A percentile compares a stretch with the other conserved stretches of the same genome.
phyloP scores from a whole-genome alignment of 139 green algal species.

The Chlorella sp. region DNA sequence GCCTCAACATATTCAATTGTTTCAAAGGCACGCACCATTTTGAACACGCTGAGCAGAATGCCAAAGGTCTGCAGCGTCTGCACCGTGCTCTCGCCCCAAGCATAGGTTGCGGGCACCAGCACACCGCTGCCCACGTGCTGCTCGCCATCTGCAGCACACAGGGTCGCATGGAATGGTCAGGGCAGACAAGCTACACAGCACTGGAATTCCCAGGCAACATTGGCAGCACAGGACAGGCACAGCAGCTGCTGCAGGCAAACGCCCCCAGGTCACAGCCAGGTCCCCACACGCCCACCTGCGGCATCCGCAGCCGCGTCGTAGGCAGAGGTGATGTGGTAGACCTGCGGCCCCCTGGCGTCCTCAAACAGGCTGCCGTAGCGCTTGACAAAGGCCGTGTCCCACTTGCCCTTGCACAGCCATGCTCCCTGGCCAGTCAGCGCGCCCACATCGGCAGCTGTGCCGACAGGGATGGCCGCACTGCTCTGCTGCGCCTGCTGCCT shows the following conservation, averaged over 20 bases:
- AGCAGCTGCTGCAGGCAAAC: too few species aligned
- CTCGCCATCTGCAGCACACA: not conserved
- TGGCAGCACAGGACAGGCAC: not conserved
- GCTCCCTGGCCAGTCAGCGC: not conserved
- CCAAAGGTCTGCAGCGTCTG: constrained; percentile 49
- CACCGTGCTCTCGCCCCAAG: constrained; percentile 20
- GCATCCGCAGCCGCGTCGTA: constrained; percentile 21
- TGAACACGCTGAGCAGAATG: constrained; percentile 37
- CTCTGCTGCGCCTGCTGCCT: not conserved
- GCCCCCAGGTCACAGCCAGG: not conserved
- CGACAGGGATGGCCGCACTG: constrained; percentile 13
- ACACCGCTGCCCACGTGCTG: constrained; percentile 19
- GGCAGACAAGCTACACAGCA: not conserved
- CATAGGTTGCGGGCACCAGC: constrained; percentile 29
- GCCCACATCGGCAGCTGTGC: not conserved
- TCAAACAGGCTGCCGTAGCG: constrained; percentile 49
- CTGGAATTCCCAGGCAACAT: too few species aligned
- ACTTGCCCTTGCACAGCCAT: constrained; percentile 43
- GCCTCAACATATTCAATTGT: too few species aligned
- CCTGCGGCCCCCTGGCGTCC: constrained; percentile 44
- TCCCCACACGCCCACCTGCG: not conserved
- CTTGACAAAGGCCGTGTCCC: constrained; percentile 44
- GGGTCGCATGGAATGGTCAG: not conserved
- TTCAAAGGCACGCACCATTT: not conserved
- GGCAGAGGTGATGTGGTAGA: constrained; percentile 28